These are phyloP conservation scores for Haematococcus lacustris DNA, from an alignment of 139 green algal species.

Conservation along the genomic window DNA sequence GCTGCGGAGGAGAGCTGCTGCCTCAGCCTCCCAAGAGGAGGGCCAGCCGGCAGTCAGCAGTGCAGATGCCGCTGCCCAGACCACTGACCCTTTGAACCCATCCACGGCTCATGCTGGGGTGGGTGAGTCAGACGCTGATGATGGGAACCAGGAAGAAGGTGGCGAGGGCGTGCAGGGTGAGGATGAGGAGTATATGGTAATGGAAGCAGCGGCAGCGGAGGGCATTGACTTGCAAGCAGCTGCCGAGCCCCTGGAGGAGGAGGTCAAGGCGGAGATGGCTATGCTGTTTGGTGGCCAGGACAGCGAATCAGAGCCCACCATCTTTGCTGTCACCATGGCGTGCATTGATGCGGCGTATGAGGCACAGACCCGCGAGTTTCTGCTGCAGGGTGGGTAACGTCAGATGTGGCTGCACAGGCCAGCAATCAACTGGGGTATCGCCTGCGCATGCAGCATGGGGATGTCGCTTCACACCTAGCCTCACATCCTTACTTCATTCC, in stretches of 20 bases:
- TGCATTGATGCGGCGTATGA: slow-evolving; percentile 47
- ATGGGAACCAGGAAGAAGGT: neutral
- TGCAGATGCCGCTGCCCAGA: too few species aligned
- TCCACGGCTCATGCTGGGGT: too few species aligned
- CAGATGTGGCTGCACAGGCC: neutral
- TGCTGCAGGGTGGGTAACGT: slow-evolving; percentile 22
- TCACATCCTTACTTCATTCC: too few species aligned
- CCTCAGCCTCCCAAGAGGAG: too few species aligned
- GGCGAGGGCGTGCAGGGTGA: neutral
- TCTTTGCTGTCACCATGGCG: slow-evolving; percentile 60
- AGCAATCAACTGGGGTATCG: too few species aligned
- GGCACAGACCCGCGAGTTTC: slow-evolving; percentile 25
- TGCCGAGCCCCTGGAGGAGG: slow-evolving; percentile 21
- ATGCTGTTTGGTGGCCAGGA: slow-evolving; percentile 17
- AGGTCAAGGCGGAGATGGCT: slow-evolving; percentile 31
- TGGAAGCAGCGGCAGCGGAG: neutral
- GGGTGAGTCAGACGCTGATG: slow-evolving; percentile 3
- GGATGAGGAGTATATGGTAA: neutral
- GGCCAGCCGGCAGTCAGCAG: too few species aligned
- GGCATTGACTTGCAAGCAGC: slow-evolving; percentile 1
- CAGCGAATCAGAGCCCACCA: slow-evolving; percentile 5
- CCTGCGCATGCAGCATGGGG: too few species aligned
- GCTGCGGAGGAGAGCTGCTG: too few species aligned
- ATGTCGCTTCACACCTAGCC: too few species aligned
- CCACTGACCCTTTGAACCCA: too few species aligned